Evolutionary conservation across 345 rosid genomes (phyloP), one percentile per base, ranked within the genome.

Genomic region (Orychophragmus violaceus): DNA sequence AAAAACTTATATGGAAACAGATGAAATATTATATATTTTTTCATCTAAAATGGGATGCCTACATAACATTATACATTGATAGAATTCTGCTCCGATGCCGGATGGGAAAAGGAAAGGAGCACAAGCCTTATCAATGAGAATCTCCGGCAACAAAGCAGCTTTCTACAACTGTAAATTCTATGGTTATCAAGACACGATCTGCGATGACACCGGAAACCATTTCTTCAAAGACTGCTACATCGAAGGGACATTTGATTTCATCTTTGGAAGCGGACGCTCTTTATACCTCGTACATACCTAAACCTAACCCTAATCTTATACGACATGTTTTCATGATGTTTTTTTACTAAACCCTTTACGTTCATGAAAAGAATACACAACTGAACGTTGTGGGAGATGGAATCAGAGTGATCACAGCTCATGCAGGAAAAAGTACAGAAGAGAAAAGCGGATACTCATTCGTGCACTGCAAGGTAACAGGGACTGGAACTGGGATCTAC

Each of bases 171-270:
- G 85, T 64, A 78, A 65, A 61, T 58, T 86, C 59, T 22, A 72
- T 2, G 96, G 93, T 3, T 89, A 74, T 45, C 89, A 89, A 61
- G 91, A 85, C 71, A 83, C 93, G 0, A 18, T 83, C n/a, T 89
- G 89, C 14, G 94, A 89, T 61, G 87, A 87, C 22, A 58, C 42
- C 2, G 94, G 96, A 36, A 58, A 66, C 51, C 96, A 87, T 80
- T 85, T 89, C 81, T 87, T 78, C 76, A 85, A 82, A 74, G 82
- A 85, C 36, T 81, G 94, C 52, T 79, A 76, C 77, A 73, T 89
- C 36, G 80, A 89, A 82, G 96, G 96, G 69, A 85, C 89, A 1
- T 85, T 82, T 27, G 96, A 89, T 76, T 87, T 79, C 79, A 83
- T 89, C 59, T 89, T 85, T 13, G 91, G 96, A 59, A 72, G 81